Conservation (phyloP, 768 basidiomycete genomes). For the Cyclocybe aegerita region DNA sequence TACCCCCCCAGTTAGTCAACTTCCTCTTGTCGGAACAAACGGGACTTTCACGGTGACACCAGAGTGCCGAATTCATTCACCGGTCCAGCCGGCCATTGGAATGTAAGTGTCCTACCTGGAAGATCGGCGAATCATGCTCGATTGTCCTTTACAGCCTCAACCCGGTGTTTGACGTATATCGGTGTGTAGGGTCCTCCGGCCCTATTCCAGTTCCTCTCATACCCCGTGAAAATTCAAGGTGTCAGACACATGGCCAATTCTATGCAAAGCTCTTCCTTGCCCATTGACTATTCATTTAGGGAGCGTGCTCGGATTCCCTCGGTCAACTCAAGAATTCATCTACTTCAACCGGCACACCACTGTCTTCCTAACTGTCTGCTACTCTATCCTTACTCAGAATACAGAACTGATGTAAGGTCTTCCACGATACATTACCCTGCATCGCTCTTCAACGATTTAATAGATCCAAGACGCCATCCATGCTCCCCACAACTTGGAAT, state of each 20-base stretch:
- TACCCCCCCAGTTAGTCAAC: slow-evolving; percentile 64
- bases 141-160: slow-evolving; percentile 37
- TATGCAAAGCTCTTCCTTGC: slow-evolving; percentile 26
- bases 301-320: slow-evolving; percentile 72
- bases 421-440: slow-evolving; percentile 9
- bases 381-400: not conserved
- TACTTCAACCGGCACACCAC: slow-evolving; percentile 48
- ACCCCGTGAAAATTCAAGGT: slow-evolving; percentile 27
- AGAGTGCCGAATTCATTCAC: slow-evolving; percentile 45
- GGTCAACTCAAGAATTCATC: slow-evolving; percentile 52
- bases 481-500: slow-evolving; percentile 61
- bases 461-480: slow-evolving; percentile 56
- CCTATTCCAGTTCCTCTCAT: not conserved
- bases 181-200: slow-evolving; percentile 24
- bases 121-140: not conserved
- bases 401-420: slow-evolving; percentile 11
- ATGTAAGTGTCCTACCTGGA: slow-evolving; percentile 32
- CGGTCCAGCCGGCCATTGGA: slow-evolving; percentile 47
- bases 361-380: not conserved
- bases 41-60: slow-evolving; percentile 39
- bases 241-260: slow-evolving; percentile 51
- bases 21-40: slow-evolving; percentile 53
- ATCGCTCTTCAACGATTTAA: slow-evolving; percentile 32
- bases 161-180: slow-evolving; percentile 56
- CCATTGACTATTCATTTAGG: slow-evolving; percentile 22